Conservation (phyloP, 169 alveolate genomes). For the Neospora caninum region DNA sequence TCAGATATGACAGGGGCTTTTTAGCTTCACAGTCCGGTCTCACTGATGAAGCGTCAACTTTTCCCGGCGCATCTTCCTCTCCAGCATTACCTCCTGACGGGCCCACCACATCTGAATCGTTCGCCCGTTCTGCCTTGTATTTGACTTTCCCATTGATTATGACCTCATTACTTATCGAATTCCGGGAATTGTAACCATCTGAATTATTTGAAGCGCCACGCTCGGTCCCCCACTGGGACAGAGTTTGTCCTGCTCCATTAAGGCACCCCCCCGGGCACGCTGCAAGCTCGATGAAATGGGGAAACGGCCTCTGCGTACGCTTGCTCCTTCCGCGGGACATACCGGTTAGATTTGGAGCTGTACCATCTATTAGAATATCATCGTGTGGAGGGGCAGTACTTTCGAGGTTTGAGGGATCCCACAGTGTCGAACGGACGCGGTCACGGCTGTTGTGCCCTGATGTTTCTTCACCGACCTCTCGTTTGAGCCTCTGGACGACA, state of each 20-base stretch:
- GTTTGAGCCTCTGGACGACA: conserved; percentile 47
- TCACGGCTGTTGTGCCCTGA: not conserved
- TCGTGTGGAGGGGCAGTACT: conserved; percentile 14
- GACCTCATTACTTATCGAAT: not conserved
- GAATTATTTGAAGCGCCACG: not conserved
- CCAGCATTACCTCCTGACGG: not conserved
- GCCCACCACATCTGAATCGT: not conserved
- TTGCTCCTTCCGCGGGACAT: not conserved
- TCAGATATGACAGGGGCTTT: not conserved
- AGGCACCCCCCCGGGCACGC: conserved; percentile 95
- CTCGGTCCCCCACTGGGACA: not conserved
- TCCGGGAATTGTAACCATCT: not conserved
- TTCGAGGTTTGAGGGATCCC: not conserved
- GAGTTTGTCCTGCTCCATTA: conserved; percentile 90
- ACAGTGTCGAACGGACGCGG: not conserved
- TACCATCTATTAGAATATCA: not conserved
- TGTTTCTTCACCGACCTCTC: conserved; percentile 13
- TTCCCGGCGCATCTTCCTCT: not conserved
- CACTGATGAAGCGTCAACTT: not conserved
- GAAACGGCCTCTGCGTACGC: conserved; percentile 10
- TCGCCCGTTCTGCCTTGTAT: not conserved
- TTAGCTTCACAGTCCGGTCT: not conserved
- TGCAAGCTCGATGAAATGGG: conserved; percentile 88
- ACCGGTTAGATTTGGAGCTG: not conserved
- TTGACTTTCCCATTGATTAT: not conserved